Evolutionary conservation across 768 basidiomycete genomes (phyloP).

Genomic region (Agrocybe chaxingu): DNA sequence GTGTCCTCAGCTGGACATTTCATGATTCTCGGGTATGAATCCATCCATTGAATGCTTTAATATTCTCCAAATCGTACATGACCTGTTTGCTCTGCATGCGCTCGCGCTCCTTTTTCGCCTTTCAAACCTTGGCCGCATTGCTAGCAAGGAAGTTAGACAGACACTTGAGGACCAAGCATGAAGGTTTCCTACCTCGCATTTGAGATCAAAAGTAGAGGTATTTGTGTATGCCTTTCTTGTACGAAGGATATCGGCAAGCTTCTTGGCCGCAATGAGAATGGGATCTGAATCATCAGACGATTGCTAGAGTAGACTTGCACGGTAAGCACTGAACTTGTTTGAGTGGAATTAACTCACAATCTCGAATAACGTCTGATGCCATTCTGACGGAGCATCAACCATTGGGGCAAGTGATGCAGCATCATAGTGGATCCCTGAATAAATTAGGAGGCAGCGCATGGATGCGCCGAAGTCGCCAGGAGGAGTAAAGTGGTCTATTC

Average conservation of each 20-base stretch:
- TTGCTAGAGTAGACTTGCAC: conserved; percentile 17
- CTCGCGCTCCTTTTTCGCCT: conserved; percentile 91
- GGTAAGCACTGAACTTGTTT: not conserved
- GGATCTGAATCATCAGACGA: conserved; percentile 43
- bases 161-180: not conserved
- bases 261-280: conserved; percentile 60
- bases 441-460: conserved; percentile 73
- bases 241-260: conserved; percentile 70
- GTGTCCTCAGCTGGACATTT: no score
- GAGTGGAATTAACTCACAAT: conserved; percentile 36
- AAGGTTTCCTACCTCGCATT: conserved; percentile 66
- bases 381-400: conserved; percentile 72
- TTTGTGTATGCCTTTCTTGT: conserved; percentile 86
- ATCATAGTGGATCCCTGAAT: conserved; percentile 97
- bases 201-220: conserved; percentile 86
- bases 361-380: conserved; percentile 86
- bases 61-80: conserved; percentile 86
- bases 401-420: conserved; percentile 80
- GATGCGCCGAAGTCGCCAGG: conserved; percentile 31
- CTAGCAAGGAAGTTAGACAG: conserved; percentile 28
- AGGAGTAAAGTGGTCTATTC: conserved; percentile 79
- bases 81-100: conserved; percentile 84
- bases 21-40: not conserved
- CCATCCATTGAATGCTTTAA: conserved; percentile 20
- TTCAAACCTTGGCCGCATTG: conserved; percentile 82